Conservation (phyloP, 441 rosid species). For the Arabidopsis hybrid region DNA sequence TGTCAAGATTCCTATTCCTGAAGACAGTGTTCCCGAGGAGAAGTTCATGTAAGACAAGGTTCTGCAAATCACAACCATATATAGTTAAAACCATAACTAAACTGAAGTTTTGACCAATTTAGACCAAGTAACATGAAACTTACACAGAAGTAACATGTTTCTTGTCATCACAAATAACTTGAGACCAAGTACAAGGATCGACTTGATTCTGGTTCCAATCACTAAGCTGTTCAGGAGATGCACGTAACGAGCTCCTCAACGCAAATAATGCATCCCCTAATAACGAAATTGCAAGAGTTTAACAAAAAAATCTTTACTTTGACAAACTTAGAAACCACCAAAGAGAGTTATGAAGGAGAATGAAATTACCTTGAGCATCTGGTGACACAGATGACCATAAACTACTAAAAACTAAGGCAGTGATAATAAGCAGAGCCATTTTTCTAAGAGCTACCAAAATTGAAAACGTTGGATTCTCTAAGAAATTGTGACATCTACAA, state of each 20-base stretch:
- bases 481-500: conserved; percentile 32
- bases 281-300: conserved; percentile 26
- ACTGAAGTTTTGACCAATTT: background rate
- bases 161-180: conserved; percentile 63
- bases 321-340: conserved; percentile 1
- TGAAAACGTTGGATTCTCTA: conserved; percentile 4
- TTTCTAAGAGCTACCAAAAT: conserved; percentile 22
- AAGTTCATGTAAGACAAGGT: conserved; percentile 83
- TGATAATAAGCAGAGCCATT: conserved; percentile 56
- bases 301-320: background rate
- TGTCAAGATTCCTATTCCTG: conserved; percentile 68
- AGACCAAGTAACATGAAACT: conserved; percentile 35
- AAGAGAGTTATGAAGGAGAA: conserved; percentile 1
- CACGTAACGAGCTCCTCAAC: conserved; percentile 63
- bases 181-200: conserved; percentile 94
- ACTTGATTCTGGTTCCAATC: conserved; percentile 91
- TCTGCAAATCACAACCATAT: conserved; percentile 53
- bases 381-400: conserved; percentile 58
- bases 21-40: conserved; percentile 75
- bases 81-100: conserved; percentile 27
- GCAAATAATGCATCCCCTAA: conserved; percentile 80
- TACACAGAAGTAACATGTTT: conserved; percentile 74
- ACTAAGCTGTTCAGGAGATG: conserved; percentile 54
- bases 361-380: conserved; percentile 73
- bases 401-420: conserved; percentile 51